Conservation (phyloP, 441 rosid species). For the Populus hybrid region DNA sequence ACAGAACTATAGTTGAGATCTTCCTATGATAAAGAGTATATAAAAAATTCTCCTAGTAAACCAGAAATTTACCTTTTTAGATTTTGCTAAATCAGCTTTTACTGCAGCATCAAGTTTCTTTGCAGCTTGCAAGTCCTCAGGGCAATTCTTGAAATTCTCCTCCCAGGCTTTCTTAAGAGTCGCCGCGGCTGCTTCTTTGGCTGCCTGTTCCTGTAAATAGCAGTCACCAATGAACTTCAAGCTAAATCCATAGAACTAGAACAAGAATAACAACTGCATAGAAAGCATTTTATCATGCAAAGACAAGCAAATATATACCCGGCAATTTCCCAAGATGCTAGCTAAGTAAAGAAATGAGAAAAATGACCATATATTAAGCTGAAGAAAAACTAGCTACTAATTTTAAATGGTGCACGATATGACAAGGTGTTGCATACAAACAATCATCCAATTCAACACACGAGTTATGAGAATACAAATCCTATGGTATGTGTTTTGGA, state of each 20-base stretch:
- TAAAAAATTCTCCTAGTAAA: not conserved
- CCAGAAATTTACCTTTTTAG: slow-evolving; percentile 56
- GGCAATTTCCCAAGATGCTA: not conserved
- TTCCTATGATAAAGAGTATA: not conserved
- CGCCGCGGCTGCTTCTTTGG: slow-evolving; percentile 64
- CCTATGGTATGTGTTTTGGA: not conserved
- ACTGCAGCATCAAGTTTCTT: slow-evolving; percentile 66
- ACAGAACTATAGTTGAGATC: not conserved
- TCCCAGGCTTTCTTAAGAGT: slow-evolving; percentile 60
- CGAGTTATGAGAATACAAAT: not conserved
- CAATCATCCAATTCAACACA: not conserved
- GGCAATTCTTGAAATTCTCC: slow-evolving; percentile 50
- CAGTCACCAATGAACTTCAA: slow-evolving; percentile 2
- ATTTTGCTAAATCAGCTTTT: slow-evolving; percentile 52
- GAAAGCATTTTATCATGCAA: slow-evolving; percentile 1
- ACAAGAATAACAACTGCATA: not conserved
- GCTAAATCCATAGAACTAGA: not conserved
- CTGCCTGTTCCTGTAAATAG: slow-evolving; percentile 82
- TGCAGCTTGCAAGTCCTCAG: slow-evolving; percentile 60
- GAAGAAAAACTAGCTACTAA: not conserved
- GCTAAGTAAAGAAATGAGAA: slow-evolving; percentile 1
- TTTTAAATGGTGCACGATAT: not conserved
- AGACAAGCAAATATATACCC: slow-evolving; percentile 1
- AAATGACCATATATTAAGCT: not conserved
- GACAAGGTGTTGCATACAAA: not conserved